phyloP scores from a whole-genome alignment of 139 green algal genomes.

The Chlorella sp. region DNA sequence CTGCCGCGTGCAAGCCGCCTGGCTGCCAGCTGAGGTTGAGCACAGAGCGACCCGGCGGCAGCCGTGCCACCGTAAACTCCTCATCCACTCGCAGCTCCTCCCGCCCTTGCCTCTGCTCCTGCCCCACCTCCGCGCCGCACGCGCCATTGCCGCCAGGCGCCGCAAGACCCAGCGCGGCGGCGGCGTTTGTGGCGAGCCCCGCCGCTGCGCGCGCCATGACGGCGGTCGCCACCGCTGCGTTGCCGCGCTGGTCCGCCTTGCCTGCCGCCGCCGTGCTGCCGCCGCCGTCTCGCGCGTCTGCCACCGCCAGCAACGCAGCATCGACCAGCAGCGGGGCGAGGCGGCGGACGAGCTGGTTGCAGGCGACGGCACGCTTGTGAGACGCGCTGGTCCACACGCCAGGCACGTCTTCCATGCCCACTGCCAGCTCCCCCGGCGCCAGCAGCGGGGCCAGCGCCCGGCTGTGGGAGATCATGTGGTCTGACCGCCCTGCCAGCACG shows the following conservation, averaged over 20 bases:
- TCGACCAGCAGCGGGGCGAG: constrained; percentile 27
- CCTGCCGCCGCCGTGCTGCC: background rate
- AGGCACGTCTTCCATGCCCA: constrained; percentile 27
- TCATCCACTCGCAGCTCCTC: no score
- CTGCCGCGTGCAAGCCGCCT: no score
- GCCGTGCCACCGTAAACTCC: no score
- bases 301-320: background rate
- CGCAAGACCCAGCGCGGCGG: background rate
- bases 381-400: constrained; percentile 18
- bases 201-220: no score
- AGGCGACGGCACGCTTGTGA: no score
- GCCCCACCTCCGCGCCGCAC: no score
- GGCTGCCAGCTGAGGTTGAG: no score
- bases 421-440: background rate
- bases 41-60: no score
- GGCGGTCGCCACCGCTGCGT: background rate
- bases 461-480: no score
- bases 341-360: constrained; percentile 29
- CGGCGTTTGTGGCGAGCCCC: background rate
- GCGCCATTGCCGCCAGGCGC: background rate
- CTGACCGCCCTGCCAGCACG: no score
- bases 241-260: background rate
- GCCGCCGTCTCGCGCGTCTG: background rate
- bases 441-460: no score
- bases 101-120: background rate